Base-by-base conservation (phyloP, 768 basidiomycete genomes). In the Boletus rufocinnamomeus region DNA sequence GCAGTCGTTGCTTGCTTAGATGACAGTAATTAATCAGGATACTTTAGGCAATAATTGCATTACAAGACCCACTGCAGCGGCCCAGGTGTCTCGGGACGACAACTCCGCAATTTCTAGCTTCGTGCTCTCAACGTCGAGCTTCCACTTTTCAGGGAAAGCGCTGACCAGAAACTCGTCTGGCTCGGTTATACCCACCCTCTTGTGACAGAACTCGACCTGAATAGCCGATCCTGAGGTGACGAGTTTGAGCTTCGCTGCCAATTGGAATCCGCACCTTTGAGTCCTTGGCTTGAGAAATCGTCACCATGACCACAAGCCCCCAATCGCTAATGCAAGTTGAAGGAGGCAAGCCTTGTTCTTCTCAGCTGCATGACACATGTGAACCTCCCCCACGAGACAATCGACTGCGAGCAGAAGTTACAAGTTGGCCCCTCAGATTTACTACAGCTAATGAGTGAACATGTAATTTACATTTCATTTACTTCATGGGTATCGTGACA, bases 401-500 rank as follows among this genome's bases (percentile, higher is more conserved):
- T 23, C 30, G n/a, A 34, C 32, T 8, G 13, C 19, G 47, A 32
- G 28, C 32, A 34, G 0, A 50, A 50, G 34, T 35, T 25, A 35
- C n/a, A 32, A 3, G 21, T 28, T 11, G 34, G 19, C 17, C n/a
- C 34, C 41, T 4, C 34, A 50, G 23, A 41, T 40, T 21, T 40
- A 27, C 48, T 46, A 19, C 17, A 47, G 6, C 43, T 3, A 27
- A 40, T 21, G 27, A 50, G 11, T 40, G 37, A 27, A 41, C 43
- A 5, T 50, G 16, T 54, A 63, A 48, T 58, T 46, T 60, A 60
- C 69, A 68, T 40, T 52, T 56, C 47, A 43, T 44, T 35, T 38
- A 53, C 59, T 2, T 43, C 11, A 41, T 53, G 7, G 59, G 44
- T 35, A 16, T 56, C 46, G 48, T 50, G 40, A 50, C 44, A 57